Conservation (phyloP, 257 asterid species). For the Penstemon barbatus region DNA sequence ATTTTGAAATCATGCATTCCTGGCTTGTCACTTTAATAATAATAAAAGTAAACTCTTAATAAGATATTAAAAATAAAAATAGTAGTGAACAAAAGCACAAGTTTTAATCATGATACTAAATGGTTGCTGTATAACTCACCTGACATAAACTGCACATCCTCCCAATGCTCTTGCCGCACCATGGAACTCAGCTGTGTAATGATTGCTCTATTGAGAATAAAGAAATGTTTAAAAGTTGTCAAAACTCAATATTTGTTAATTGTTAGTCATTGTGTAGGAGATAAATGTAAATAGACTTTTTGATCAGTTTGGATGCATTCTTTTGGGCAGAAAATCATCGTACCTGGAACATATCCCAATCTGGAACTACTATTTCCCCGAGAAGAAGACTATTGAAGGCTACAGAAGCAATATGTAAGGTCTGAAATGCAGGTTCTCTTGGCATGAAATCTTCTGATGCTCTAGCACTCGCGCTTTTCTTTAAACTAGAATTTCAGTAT, state of each 20-base stretch:
- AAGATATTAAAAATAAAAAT: not conserved
- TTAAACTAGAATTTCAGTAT: constrained; percentile 32
- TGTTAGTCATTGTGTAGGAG: not conserved
- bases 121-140: constrained; percentile 32
- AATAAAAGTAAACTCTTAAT: not conserved
- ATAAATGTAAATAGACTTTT: not conserved
- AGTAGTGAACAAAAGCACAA: not conserved
- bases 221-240: not conserved
- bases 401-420: constrained; percentile 56
- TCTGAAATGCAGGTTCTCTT: constrained; percentile 49
- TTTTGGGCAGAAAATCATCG: not conserved
- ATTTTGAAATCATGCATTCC: constrained; percentile 49
- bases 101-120: not conserved
- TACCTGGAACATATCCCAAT: constrained; percentile 78
- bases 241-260: not conserved
- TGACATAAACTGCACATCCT: constrained; percentile 65
- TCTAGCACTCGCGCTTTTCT: constrained; percentile 51
- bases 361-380: constrained; percentile 57
- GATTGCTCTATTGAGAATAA: constrained; percentile 40
- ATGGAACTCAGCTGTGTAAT: constrained; percentile 54
- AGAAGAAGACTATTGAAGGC: constrained; percentile 57
- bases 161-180: constrained; percentile 68
- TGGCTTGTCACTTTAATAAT: constrained; percentile 36
- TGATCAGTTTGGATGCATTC: not conserved
- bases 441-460: constrained; percentile 79